A percentile compares a stretch with the other conserved stretches of the same genome.
Evolutionary conservation across 2,329 filamentous ascomycete genomes (phyloP).

Genomic region (Aureobasidium leucospermi): DNA sequence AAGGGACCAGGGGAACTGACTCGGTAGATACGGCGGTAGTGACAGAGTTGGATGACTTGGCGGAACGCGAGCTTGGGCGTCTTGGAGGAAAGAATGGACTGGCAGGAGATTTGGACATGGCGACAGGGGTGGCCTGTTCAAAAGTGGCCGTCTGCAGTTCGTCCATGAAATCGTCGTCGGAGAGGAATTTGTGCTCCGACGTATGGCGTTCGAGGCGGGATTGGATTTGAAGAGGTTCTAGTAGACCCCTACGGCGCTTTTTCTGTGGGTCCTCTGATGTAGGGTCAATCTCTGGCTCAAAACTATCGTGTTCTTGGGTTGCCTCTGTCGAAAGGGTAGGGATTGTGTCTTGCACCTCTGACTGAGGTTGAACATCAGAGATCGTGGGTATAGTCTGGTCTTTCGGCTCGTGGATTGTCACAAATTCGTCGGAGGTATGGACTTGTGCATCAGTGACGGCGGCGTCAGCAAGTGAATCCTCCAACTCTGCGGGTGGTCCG

Average conservation of each 20-base stretch:
- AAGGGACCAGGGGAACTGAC: not conserved
- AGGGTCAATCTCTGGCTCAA: not conserved
- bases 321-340: not conserved
- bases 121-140: constrained; percentile 73
- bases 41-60: constrained; percentile 19
- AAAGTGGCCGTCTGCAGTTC: constrained; percentile 76
- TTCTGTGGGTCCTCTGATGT: constrained; percentile 21
- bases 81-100: constrained; percentile 51
- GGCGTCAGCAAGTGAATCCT: not conserved
- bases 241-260: constrained; percentile 30
- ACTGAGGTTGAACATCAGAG: not conserved
- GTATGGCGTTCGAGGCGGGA: constrained; percentile 31
- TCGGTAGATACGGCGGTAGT: not conserved
- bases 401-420: not conserved
- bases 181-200: constrained; percentile 44
- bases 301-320: not conserved
- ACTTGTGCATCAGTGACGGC: not conserved
- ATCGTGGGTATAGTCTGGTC: not conserved
- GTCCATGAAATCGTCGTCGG: constrained; percentile 65
- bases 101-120: constrained; percentile 75
- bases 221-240: constrained; percentile 33
- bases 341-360: not conserved
- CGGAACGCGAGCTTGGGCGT: constrained; percentile 22
- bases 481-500: not conserved
- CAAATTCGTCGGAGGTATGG: not conserved